Percentiles rank a stretch among this genome's conserved stretches.
Evolutionary conservation across 177 flowering plant species (phyloP).

Genomic region (Vitis hybrid): DNA sequence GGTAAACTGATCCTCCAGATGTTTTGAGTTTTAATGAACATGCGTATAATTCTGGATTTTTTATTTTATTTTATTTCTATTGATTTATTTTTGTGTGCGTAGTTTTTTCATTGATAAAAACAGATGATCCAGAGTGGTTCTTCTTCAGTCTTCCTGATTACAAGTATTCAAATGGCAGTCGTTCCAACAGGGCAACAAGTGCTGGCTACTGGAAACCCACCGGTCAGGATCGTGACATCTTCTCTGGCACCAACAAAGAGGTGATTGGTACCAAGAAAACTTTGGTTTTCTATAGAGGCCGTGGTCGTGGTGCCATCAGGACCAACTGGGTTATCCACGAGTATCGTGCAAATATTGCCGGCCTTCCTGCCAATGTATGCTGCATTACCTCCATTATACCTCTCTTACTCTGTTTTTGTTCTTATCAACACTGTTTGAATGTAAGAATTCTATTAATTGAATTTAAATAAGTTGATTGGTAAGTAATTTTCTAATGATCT

Average conservation of each 20-base stretch:
- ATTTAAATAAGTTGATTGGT: no score
- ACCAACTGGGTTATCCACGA: slow-evolving; percentile 11
- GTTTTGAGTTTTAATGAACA: background rate
- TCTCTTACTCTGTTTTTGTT: no score
- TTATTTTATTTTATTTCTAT: no score
- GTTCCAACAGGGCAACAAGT: background rate
- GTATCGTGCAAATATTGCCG: background rate
- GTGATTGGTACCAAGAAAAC: slow-evolving; percentile 2
- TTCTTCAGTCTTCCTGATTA: background rate
- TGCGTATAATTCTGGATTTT: no score
- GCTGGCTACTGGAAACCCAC: slow-evolving; percentile 8
- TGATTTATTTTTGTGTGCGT: no score
- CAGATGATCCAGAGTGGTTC: background rate
- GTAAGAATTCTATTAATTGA: no score
- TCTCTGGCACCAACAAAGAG: background rate
- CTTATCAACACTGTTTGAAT: no score
- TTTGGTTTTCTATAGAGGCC: slow-evolving; percentile 12
- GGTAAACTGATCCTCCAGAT: background rate
- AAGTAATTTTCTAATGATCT: no score
- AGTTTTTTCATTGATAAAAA: background rate
- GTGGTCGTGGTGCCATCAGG: background rate
- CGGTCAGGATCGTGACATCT: background rate
- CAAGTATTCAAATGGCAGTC: background rate
- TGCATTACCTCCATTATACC: no score
- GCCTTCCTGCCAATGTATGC: no score